Conservation (phyloP, 2,329 filamentous ascomycete species). For the Fusarium nematophilum region DNA sequence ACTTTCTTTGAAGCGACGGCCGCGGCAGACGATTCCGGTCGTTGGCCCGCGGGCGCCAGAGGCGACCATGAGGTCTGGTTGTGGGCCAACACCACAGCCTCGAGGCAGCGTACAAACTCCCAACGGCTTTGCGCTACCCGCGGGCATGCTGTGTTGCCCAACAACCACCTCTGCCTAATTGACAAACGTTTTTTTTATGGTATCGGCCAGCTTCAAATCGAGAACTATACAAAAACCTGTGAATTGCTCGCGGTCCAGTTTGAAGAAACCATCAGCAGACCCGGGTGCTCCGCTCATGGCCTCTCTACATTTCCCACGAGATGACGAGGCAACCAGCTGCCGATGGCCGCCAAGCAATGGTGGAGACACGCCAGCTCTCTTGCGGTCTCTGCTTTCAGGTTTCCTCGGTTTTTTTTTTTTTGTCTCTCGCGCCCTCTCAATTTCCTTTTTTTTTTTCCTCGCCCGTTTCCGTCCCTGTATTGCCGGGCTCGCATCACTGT, state of each 20-base stretch:
- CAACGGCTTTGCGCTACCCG: conserved; percentile 33
- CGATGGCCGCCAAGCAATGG: conserved; percentile 25
- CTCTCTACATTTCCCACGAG: conserved; percentile 8
- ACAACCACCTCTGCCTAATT: conserved; percentile 13
- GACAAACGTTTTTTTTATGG: conserved; percentile 6
- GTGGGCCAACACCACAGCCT: conserved; percentile 16
- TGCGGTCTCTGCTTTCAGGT: conserved; percentile 1
- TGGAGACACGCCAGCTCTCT: conserved; percentile 27
- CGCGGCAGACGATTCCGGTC: conserved; percentile 20
- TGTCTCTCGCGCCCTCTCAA: conserved; percentile 1
- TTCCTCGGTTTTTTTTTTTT: no score
- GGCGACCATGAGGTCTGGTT: background rate
- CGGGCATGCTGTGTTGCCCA: conserved; percentile 24
- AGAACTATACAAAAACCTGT: background rate
- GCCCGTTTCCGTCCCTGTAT: conserved; percentile 25
- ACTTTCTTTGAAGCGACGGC: conserved; percentile 10
- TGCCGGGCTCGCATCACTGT: background rate
- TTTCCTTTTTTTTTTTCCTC: conserved; percentile 27
- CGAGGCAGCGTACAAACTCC: conserved; percentile 9
- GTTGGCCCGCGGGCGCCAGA: conserved; percentile 15
- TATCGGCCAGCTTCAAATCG: background rate
- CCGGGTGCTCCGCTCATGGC: conserved; percentile 19
- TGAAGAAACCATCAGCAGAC: conserved; percentile 23
- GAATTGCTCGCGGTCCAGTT: background rate
- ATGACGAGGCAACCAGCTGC: conserved; percentile 30